phyloP scores from a whole-genome alignment of 345 rosid genomes.

The Eucalyptus albens region DNA sequence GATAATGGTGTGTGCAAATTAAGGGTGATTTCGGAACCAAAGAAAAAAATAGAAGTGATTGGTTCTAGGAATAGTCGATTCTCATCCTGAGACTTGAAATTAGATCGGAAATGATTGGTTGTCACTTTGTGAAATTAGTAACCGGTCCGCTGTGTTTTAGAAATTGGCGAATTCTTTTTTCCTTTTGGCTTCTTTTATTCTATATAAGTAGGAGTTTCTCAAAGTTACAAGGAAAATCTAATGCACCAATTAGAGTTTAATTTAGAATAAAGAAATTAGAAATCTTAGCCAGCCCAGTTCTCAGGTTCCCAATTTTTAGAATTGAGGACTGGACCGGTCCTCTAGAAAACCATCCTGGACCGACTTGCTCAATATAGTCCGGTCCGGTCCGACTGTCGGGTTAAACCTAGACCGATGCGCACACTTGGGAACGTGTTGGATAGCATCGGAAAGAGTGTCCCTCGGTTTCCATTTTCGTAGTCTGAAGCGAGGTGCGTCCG shows the following conservation, averaged over 20 bases:
- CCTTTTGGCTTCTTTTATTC: background rate
- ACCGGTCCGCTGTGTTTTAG: rapidly evolving
- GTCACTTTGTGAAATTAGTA: no score
- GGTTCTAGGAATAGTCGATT: no score
- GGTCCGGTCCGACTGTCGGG: background rate
- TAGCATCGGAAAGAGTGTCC: background rate
- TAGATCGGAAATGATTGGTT: rapidly evolving
- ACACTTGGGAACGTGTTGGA: background rate
- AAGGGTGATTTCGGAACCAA: no score
- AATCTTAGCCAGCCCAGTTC: background rate
- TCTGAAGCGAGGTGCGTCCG: background rate
- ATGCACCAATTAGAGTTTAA: background rate
- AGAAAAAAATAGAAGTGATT: background rate
- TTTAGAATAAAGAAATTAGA: no score
- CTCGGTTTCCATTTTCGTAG: background rate
- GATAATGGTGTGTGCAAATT: background rate
- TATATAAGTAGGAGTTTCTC: background rate
- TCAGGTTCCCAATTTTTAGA: background rate
- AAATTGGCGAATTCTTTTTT: no score
- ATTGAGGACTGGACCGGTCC: background rate
- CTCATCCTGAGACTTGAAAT: background rate
- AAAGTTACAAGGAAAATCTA: no score
- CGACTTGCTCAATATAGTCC: background rate
- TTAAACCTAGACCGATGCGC: background rate
- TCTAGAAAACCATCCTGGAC: background rate